phyloP scores from a whole-genome alignment of 129 eudicot genomes.

The Chrysanthemum makinoi region DNA sequence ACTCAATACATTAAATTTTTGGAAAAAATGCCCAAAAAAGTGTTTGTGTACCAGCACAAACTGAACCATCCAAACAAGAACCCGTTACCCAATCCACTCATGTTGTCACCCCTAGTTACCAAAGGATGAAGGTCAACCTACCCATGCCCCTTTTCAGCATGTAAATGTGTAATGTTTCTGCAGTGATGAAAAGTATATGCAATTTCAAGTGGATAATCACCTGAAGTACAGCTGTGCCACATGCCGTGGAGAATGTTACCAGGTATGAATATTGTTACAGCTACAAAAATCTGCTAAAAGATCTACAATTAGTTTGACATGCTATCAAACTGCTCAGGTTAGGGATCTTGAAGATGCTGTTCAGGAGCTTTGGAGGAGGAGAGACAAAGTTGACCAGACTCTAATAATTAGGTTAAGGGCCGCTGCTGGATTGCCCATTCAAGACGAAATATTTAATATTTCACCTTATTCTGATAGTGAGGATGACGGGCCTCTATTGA shows the following conservation, averaged over 20 bases:
- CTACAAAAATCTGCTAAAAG: neutral
- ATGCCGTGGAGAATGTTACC: constrained; percentile 93
- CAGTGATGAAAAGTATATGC: constrained; percentile 93
- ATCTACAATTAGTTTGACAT: too few species aligned
- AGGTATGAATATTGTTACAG: constrained; percentile 40
- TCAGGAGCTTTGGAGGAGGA: constrained; percentile 95
- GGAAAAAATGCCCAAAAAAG: too few species aligned
- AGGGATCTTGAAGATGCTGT: constrained; percentile 95
- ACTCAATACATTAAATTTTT: too few species aligned
- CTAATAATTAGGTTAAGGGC: constrained; percentile 77
- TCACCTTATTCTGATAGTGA: constrained; percentile 94
- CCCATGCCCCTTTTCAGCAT: constrained; percentile 10
- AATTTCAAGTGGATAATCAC: constrained; percentile 83
- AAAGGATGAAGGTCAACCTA: constrained; percentile 6
- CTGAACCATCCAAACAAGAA: too few species aligned
- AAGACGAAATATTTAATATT: constrained; percentile 80
- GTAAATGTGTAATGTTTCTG: constrained; percentile 14
- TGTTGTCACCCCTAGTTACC: neutral
- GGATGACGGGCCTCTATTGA: constrained; percentile 56
- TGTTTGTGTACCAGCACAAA: too few species aligned
- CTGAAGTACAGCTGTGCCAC: constrained; percentile 89
- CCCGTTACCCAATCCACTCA: too few species aligned
- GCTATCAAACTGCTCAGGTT: constrained; percentile 38
- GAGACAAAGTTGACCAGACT: constrained; percentile 76
- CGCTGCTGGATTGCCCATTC: constrained; percentile 94